Evolutionary conservation across 2,329 filamentous ascomycete genomes (phyloP).

Genomic region (Aspergillus sergii): DNA sequence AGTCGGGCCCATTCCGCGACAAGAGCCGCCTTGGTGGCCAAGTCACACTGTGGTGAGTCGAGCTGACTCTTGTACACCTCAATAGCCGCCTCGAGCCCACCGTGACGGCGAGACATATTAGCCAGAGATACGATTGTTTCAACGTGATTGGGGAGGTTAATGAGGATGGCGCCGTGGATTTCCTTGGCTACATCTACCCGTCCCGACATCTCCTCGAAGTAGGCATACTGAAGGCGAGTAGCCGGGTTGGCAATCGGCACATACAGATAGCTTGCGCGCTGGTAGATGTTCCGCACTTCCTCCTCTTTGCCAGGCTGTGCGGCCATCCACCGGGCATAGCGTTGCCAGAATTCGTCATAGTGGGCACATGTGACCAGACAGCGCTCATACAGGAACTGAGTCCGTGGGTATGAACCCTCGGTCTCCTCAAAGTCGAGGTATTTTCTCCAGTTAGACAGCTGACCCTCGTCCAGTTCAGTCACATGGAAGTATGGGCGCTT

Average conservation of each 20-base stretch:
- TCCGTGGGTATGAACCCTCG: slow-evolving; percentile 75
- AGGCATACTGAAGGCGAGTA: slow-evolving; percentile 86
- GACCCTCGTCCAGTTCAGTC: slow-evolving; percentile 82
- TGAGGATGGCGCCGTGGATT: slow-evolving; percentile 80
- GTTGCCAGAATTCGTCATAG: slow-evolving; percentile 97
- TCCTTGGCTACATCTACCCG: slow-evolving; percentile 77
- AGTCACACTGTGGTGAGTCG: slow-evolving; percentile 69
- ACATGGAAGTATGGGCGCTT: slow-evolving; percentile 98
- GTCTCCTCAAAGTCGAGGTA: slow-evolving; percentile 95
- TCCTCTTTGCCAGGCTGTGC: slow-evolving; percentile 79
- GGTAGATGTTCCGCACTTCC: slow-evolving; percentile 88
- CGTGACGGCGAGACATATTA: slow-evolving; percentile 81
- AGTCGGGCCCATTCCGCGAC: slow-evolving; percentile 87
- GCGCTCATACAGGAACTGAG: slow-evolving; percentile 86
- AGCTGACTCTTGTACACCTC: slow-evolving; percentile 81
- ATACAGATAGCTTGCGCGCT: slow-evolving; percentile 80
- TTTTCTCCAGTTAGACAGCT: slow-evolving; percentile 89
- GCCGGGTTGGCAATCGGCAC: slow-evolving; percentile 84
- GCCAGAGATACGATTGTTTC: slow-evolving; percentile 88
- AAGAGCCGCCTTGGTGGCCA: slow-evolving; percentile 81
- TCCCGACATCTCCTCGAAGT: slow-evolving; percentile 86
- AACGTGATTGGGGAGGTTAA: slow-evolving; percentile 75
- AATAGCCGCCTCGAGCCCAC: slow-evolving; percentile 81
- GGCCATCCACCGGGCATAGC: slow-evolving; percentile 94
- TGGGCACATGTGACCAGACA: slow-evolving; percentile 90